phyloP scores from a whole-genome alignment of 2,329 filamentous ascomycete genomes.

The Alternaria brassicicola region DNA sequence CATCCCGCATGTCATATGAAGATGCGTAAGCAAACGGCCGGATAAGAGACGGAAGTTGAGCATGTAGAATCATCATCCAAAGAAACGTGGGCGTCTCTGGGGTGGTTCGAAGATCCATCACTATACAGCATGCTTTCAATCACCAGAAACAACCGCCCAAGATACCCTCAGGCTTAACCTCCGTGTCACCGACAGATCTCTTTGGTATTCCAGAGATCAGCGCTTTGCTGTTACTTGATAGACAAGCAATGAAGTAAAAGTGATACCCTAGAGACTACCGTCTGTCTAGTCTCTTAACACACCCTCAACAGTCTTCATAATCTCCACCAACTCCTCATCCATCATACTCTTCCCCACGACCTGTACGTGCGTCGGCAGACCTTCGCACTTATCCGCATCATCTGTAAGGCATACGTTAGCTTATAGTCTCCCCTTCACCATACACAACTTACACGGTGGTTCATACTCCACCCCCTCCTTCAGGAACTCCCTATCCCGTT shows the following conservation, averaged over 20 bases:
- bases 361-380: constrained; percentile 56
- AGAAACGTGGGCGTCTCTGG: not conserved
- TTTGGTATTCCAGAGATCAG: not conserved
- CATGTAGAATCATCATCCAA: not conserved
- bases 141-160: not conserved
- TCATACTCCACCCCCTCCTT: constrained; percentile 40
- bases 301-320: constrained; percentile 43
- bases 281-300: constrained; percentile 10
- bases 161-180: not conserved
- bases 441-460: constrained; percentile 43
- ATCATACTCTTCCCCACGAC: constrained; percentile 54
- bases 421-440: no score
- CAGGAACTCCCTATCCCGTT: constrained; percentile 48
- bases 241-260: not conserved
- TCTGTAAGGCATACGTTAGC: constrained; percentile 3
- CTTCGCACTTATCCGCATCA: constrained; percentile 53
- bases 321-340: constrained; percentile 55
- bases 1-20: not conserved
- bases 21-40: not conserved
- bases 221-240: not conserved
- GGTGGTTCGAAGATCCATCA: not conserved
- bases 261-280: not conserved
- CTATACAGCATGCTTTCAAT: not conserved
- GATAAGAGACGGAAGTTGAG: not conserved
- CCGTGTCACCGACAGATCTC: not conserved